Conservation (phyloP, 495 filamentous ascomycete species). For the Aspergillus sclerotioniger region DNA sequence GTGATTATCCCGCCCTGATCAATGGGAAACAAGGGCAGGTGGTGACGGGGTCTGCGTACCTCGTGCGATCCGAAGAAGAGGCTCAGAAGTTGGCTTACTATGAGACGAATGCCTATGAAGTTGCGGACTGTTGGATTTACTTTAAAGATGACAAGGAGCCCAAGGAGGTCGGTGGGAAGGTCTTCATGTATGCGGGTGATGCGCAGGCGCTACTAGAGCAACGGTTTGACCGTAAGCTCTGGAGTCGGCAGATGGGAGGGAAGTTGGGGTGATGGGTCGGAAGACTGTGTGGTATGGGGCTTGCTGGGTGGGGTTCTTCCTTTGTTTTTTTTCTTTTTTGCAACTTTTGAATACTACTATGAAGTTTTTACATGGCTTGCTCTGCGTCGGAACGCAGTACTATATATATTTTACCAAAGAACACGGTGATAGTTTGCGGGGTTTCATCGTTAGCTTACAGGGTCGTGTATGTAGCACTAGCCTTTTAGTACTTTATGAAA, state of each 20-base stretch:
- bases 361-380: no score
- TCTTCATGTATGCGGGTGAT: slow-evolving; percentile 21
- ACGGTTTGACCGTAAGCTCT: slow-evolving; percentile 21
- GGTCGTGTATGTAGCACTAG: no score
- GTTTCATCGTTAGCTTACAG: no score
- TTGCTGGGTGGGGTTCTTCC: no score
- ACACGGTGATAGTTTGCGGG: no score
- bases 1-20: slow-evolving; percentile 24
- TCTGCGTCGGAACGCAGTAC: no score
- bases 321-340: no score
- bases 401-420: no score
- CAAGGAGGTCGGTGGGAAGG: slow-evolving; percentile 7
- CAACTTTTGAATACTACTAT: no score
- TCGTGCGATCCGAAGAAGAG: slow-evolving; percentile 18
- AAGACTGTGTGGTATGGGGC: no score
- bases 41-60: slow-evolving; percentile 18
- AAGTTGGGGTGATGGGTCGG: slow-evolving; percentile 12
- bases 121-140: slow-evolving; percentile 13
- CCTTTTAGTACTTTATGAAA: no score
- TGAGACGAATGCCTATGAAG: slow-evolving; percentile 23
- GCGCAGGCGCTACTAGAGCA: slow-evolving; percentile 16
- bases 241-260: slow-evolving; percentile 10
- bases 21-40: slow-evolving; percentile 18
- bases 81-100: slow-evolving; percentile 18
- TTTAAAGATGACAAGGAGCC: slow-evolving; percentile 11